Evolutionary conservation across 352 stramenopile genomes (phyloP), one percentile per base, ranked within the genome.

Genomic region (Phytophthora pluvialis): DNA sequence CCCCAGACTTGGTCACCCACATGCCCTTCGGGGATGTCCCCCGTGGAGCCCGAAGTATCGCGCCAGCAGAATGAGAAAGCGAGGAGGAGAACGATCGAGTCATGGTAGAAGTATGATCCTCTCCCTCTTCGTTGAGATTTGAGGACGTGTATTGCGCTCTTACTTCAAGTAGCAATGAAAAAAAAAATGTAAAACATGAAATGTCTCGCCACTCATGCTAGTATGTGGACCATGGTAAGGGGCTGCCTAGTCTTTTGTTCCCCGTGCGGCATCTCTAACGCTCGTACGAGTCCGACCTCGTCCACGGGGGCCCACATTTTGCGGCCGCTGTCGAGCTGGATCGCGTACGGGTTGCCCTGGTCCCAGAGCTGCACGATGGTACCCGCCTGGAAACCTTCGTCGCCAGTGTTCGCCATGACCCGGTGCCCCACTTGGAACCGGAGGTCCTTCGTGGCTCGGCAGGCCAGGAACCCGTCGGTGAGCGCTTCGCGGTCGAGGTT

Each of bases 401-500:
- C 58, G 25, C 60, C 52, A 15, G 79, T 72, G 26, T 77, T 73
- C 1, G 79, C 76, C 25, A 80, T 54, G 12, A 88, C 73, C 16
- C 60, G 55, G 56, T 83, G 76, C 16, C 79, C 79, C 12, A 79
- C 68, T 18, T 62, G 61, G 43, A 88, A 88, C 3, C 74, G 74
- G 16, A 86, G 62, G 18, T 69, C 33, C 15, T 55, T 60, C 1
- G 46, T 52, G 0, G 76, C 73, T 60, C 68, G 70, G 47, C 75
- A 89, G 29, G 64, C 64, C 10, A 78, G 53, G 49, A 95, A 80
- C 4, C 67, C 75, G 8, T 73, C 62, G 0, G 69, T 77, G 44
- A 96, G 77, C 25, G 77, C 64, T 38, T 80, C 57, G 21, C 79
- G 80, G 64, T 95, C 86, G 38, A 96, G 83, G 48, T 91, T 81